A percentile compares a stretch with the other conserved stretches of the same genome.
Evolutionary conservation across 176 grass and related monocot species (phyloP).

Genomic region (Alopecurus myosuroides): DNA sequence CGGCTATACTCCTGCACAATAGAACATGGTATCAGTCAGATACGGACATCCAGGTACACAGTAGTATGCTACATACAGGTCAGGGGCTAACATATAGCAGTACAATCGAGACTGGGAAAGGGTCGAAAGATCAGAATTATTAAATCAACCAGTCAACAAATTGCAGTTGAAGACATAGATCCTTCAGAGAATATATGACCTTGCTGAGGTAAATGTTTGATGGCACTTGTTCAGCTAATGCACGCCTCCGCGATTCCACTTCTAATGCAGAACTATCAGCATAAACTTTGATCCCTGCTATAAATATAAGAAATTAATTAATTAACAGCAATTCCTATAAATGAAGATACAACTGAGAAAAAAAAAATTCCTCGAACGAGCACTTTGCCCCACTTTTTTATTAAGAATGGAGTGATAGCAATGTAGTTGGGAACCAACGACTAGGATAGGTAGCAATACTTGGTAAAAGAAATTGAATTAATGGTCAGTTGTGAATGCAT

Average conservation of each 20-base stretch:
- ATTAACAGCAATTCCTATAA: neutral
- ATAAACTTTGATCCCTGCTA: constrained; percentile 71
- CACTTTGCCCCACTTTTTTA: neutral
- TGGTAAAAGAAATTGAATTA: neutral
- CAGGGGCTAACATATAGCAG: constrained; percentile 7
- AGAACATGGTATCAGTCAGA: neutral
- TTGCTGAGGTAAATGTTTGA: constrained; percentile 49
- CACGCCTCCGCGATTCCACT: constrained; percentile 53
- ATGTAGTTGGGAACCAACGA: neutral
- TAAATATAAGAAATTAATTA: constrained; percentile 9
- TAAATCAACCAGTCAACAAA: constrained; percentile 20
- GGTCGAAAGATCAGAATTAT: neutral
- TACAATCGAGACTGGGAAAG: neutral
- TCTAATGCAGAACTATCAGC: constrained; percentile 63
- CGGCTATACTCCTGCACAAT: constrained; percentile 52
- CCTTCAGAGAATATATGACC: constrained; percentile 40
- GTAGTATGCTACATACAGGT: constrained; percentile 2
- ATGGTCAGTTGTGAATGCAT: neutral
- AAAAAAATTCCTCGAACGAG: neutral
- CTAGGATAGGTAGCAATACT: neutral
- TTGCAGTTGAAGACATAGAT: neutral
- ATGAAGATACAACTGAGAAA: neutral
- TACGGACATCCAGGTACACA: constrained; percentile 6
- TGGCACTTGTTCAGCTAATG: constrained; percentile 58
- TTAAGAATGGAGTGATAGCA: neutral